A percentile compares a stretch with the other conserved stretches of the same genome.
These are phyloP conservation scores for Fusarium sp. DNA, from an alignment of 2,329 filamentous ascomycete species.

Conservation along the genomic window DNA sequence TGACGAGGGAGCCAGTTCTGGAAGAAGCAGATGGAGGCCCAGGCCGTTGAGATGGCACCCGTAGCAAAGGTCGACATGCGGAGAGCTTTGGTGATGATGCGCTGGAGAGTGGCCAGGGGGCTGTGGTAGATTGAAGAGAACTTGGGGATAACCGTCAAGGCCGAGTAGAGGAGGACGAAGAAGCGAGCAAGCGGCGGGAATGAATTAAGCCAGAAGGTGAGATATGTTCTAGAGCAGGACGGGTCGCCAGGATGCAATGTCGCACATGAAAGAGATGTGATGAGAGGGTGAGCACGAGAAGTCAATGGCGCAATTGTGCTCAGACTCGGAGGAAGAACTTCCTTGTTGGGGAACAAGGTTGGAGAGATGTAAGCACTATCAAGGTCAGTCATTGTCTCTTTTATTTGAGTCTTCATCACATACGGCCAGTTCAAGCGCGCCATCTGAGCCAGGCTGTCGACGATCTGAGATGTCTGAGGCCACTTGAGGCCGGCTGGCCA, in stretches of 20 bases:
- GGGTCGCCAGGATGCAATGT: constrained; percentile 87
- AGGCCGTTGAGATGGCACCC: constrained; percentile 82
- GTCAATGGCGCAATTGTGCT: constrained; percentile 76
- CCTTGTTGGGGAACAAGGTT: constrained; percentile 79
- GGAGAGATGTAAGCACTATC: constrained; percentile 78
- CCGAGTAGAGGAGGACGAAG: constrained; percentile 76
- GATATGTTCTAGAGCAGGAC: constrained; percentile 84
- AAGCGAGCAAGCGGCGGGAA: constrained; percentile 81
- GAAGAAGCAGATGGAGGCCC: constrained; percentile 91
- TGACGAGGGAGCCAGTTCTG: constrained; percentile 77
- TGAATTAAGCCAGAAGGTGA: constrained; percentile 84
- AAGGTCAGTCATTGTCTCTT: constrained; percentile 7
- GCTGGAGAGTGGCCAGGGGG: constrained; percentile 72
- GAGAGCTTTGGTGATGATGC: constrained; percentile 72
- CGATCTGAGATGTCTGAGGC: constrained; percentile 77
- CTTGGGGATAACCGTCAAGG: constrained; percentile 70
- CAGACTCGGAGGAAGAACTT: constrained; percentile 71
- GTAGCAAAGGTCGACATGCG: constrained; percentile 77
- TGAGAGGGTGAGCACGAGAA: constrained; percentile 83
- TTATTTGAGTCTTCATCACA: constrained; percentile 46
- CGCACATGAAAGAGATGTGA: constrained; percentile 85
- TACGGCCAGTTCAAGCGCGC: constrained; percentile 84
- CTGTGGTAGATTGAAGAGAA: constrained; percentile 72
- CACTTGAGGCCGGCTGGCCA: constrained; percentile 73
- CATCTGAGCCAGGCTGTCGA: constrained; percentile 83